Evolutionary conservation across 257 asterid genomes (phyloP).

Genomic region (Petrea volubilis): DNA sequence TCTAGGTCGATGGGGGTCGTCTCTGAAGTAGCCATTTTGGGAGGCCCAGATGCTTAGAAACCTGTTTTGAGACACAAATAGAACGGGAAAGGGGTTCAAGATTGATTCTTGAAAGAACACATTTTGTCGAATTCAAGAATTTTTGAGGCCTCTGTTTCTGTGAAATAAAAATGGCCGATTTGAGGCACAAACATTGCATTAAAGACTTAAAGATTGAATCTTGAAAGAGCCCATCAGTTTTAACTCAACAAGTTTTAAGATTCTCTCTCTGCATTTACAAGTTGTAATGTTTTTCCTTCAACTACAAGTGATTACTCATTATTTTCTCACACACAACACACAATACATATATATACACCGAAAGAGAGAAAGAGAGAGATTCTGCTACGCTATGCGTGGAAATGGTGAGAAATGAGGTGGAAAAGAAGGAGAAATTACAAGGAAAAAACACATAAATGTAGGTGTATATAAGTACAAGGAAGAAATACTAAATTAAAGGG

Average conservation of each 20-base stretch:
- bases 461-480: too few species aligned
- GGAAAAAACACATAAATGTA: background rate
- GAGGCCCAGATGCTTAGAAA: background rate
- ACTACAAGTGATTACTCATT: background rate
- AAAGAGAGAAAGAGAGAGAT: background rate
- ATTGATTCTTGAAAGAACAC: slow-evolving; percentile 1
- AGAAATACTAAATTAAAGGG: too few species aligned
- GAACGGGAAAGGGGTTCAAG: background rate
- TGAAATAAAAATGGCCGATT: background rate
- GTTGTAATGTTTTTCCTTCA: slow-evolving; percentile 9
- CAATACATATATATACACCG: background rate
- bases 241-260: background rate
- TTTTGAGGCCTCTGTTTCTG: slow-evolving; percentile 30
- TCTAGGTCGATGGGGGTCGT: slow-evolving; percentile 21
- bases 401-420: slow-evolving; percentile 6
- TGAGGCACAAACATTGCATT: background rate
- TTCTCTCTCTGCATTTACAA: background rate
- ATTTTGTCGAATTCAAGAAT: slow-evolving; percentile 9
- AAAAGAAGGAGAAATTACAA: slow-evolving; percentile 12
- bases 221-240: slow-evolving; percentile 8
- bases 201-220: slow-evolving; percentile 16
- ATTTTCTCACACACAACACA: background rate
- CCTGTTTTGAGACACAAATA: background rate
- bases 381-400: background rate
- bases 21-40: slow-evolving; percentile 17